Base-by-base conservation (phyloP, 768 basidiomycete genomes). In the Boletus rubropictus region DNA sequence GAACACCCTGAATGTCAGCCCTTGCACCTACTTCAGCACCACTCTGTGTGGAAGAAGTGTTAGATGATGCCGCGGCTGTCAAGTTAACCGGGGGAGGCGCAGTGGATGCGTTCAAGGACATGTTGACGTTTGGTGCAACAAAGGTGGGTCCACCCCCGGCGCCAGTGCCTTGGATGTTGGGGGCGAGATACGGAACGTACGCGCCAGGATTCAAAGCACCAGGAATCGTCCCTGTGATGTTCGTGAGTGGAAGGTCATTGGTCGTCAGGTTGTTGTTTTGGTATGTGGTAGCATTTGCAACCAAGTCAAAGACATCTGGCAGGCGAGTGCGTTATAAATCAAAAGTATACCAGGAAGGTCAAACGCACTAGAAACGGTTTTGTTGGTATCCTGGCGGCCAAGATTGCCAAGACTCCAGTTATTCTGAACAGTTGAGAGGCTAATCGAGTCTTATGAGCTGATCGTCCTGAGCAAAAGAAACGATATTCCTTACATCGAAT, bases 391-490 rank as follows among this genome's bases (percentile, higher is more conserved):
- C 29, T 69, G 67, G 32, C 81, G 74, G 17, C 81, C 82, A 20
- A 83, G 77, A 10, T 76, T 78, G 31, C 73, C 73, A 27, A 84
- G 76, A 5, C 65, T 65, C 81, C 82, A 84, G 65, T 84, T 84
- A 28, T 72, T 71, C 63, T 82, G 60, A 22, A 81, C 71, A 18
- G 81, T 78, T 11, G 74, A 72, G 41, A 82, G 67, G 25, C 65
- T 65, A 6, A 25, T 15, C 31, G 9, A 9, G 42, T 40, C 34
- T 28, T 27, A 31, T 49, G 9, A 60, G 37, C 15, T 21, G 29
- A 43, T 21, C 10, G 12, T n/a, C 15, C 27, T 7, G 4, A 14
- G 24, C 34, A 34, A 5, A 17, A 33, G 6, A 9, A 27, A 25
- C 9, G 14, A 0, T 9, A n/a, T 22, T 25, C 4, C 63, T 60